These are phyloP conservation scores for Kwoniella europaea DNA, from an alignment of 768 basidiomycete species.

Conservation along the genomic window DNA sequence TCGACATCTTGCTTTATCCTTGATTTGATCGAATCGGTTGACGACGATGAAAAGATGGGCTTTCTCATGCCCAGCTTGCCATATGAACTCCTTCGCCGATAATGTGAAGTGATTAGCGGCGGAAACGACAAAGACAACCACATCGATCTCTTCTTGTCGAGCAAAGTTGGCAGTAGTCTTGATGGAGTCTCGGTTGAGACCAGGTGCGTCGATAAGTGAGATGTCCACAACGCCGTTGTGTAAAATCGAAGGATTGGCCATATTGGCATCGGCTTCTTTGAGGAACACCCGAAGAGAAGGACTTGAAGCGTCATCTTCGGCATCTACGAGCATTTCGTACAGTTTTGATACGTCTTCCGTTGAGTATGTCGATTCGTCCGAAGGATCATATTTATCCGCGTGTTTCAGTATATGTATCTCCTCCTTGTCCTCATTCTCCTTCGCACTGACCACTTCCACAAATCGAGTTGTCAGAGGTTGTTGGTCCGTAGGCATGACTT, in stretches of 20 bases:
- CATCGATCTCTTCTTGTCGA: slow-evolving; percentile 96
- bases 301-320: slow-evolving; percentile 65
- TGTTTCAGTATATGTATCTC: slow-evolving; percentile 61
- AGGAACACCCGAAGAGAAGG: slow-evolving; percentile 87
- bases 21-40: slow-evolving; percentile 95
- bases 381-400: slow-evolving; percentile 66
- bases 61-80: slow-evolving; percentile 92
- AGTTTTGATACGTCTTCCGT: slow-evolving; percentile 71
- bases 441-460: slow-evolving; percentile 73
- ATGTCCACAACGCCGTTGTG: slow-evolving; percentile 97
- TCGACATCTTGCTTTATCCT: slow-evolving; percentile 91
- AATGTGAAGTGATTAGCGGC: slow-evolving; percentile 99
- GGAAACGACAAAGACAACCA: slow-evolving; percentile 95
- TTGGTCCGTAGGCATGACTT: slow-evolving; percentile 93
- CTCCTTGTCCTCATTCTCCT: slow-evolving; percentile 50
- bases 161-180: slow-evolving; percentile 95
- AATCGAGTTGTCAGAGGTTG: slow-evolving; percentile 97
- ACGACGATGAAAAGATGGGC: slow-evolving; percentile 98
- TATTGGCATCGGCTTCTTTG: slow-evolving; percentile 70
- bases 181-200: slow-evolving; percentile 90
- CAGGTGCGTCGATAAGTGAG: slow-evolving; percentile 96
- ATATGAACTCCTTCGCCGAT: slow-evolving; percentile 91
- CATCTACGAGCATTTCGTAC: slow-evolving; percentile 76
- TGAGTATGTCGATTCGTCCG: slow-evolving; percentile 77
- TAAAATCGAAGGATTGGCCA: slow-evolving; percentile 76